These are phyloP conservation scores for Trichoderma sp. DNA, from an alignment of 2,329 filamentous ascomycete species.

Conservation along the genomic window DNA sequence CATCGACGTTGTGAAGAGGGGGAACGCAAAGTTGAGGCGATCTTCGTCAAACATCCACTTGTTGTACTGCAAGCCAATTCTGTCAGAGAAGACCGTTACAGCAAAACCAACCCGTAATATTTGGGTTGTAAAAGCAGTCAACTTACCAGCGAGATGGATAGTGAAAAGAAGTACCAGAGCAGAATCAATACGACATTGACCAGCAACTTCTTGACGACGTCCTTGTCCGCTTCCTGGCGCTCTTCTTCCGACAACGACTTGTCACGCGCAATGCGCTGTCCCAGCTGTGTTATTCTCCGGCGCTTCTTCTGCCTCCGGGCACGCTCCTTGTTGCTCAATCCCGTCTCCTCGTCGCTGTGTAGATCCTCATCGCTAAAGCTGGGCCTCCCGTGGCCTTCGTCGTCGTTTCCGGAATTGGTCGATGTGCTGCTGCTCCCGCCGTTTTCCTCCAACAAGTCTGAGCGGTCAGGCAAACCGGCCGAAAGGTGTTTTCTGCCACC, in stretches of 20 bases:
- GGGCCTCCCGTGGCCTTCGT: conserved; percentile 48
- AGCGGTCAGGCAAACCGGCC: conserved; percentile 38
- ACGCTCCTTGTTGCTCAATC: conserved; percentile 72
- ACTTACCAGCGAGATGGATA: conserved; percentile 85
- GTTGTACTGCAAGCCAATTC: conserved; percentile 69
- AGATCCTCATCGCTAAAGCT: conserved; percentile 69
- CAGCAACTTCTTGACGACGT: conserved; percentile 64
- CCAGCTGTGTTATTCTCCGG: conserved; percentile 64
- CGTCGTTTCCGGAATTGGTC: conserved; percentile 29
- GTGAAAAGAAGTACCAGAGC: conserved; percentile 87
- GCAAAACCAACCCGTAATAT: too few relatives aligned
- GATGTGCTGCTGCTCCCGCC: conserved; percentile 29
- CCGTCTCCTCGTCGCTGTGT: conserved; percentile 86
- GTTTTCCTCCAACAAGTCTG: conserved; percentile 48
- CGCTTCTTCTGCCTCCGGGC: conserved; percentile 65
- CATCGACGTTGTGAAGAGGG: conserved; percentile 88
- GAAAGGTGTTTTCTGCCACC: conserved; percentile 23
- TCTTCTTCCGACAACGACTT: conserved; percentile 66
- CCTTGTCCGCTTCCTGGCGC: conserved; percentile 72
- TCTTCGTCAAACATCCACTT: conserved; percentile 98
- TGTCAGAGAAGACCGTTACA: conserved; percentile 21
- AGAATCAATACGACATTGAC: conserved; percentile 80
- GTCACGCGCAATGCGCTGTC: conserved; percentile 65
- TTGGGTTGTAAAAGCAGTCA: background rate
- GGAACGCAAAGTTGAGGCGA: conserved; percentile 86